Conservation (phyloP, 2,329 filamentous ascomycete species). For the Fusarium sp. region DNA sequence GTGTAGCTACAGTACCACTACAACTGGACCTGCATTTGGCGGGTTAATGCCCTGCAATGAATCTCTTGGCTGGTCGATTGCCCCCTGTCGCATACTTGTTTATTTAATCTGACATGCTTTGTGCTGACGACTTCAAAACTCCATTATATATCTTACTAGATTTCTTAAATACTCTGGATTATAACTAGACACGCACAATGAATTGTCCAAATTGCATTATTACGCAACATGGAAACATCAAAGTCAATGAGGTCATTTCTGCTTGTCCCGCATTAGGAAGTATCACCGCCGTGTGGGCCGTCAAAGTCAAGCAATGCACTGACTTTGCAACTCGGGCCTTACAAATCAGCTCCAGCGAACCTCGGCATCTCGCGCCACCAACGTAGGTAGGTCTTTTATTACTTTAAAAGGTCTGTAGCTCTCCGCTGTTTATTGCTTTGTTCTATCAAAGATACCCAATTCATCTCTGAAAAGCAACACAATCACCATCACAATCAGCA, state of each 20-base stretch:
- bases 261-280: slow-evolving; percentile 27
- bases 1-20: background rate
- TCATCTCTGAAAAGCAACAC: background rate
- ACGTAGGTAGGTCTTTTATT: background rate
- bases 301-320: slow-evolving; percentile 8
- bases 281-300: slow-evolving; percentile 31
- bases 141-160: background rate
- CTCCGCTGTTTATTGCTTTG: background rate
- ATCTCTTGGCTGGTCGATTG: background rate
- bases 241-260: slow-evolving; percentile 23
- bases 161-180: background rate
- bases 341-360: slow-evolving; percentile 7
- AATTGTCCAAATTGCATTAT: background rate
- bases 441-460: background rate
- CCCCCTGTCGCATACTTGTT: background rate
- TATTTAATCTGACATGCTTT: background rate
- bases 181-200: background rate
- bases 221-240: background rate
- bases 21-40: background rate
- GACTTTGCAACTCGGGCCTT: slow-evolving; percentile 19
- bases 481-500: background rate
- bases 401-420: background rate
- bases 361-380: slow-evolving; percentile 13
- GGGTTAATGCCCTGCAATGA: background rate
- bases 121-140: background rate